These are phyloP conservation scores for Darksidea phi DNA, from an alignment of 495 filamentous ascomycete species.

Conservation along the genomic window DNA sequence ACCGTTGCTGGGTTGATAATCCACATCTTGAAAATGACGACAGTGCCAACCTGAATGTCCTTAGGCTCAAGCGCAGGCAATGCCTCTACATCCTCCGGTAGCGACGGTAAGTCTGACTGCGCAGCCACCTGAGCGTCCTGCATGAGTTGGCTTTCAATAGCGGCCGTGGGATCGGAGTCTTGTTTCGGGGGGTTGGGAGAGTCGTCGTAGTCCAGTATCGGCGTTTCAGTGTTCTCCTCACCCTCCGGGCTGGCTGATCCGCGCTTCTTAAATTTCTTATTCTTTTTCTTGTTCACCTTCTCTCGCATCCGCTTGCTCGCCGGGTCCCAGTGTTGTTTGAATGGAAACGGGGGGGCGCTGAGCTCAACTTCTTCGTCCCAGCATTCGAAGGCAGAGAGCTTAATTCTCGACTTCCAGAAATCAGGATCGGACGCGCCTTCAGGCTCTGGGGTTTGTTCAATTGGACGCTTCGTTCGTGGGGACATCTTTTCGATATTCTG, in stretches of 20 bases:
- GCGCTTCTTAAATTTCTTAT: constrained; percentile 29
- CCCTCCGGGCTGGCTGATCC: constrained; percentile 45
- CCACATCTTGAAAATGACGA: constrained; percentile 78
- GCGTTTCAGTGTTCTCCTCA: constrained; percentile 41
- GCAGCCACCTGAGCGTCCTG: constrained; percentile 33
- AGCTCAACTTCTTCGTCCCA: constrained; percentile 66
- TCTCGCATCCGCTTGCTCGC: constrained; percentile 63
- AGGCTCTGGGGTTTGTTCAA: background rate
- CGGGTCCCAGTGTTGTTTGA: constrained; percentile 82
- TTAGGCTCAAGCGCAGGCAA: constrained; percentile 54
- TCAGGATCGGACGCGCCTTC: constrained; percentile 39
- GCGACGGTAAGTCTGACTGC: constrained; percentile 47
- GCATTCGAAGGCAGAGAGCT: constrained; percentile 78
- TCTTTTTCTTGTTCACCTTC: constrained; percentile 46
- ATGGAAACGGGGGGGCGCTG: constrained; percentile 83
- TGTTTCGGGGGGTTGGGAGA: constrained; percentile 38
- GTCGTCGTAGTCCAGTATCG: constrained; percentile 43
- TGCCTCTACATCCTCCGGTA: constrained; percentile 62
- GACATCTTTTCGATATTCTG: too few species aligned
- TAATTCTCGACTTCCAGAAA: constrained; percentile 72
- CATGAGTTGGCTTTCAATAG: constrained; percentile 34
- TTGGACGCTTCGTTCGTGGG: too few species aligned
- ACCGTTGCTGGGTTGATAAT: constrained; percentile 59
- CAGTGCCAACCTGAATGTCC: constrained; percentile 60
- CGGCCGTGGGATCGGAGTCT: constrained; percentile 33